Evolutionary conservation across 768 basidiomycete genomes (phyloP), one percentile per base, ranked within the genome.

Genomic region (Lentinula aciculospora): DNA sequence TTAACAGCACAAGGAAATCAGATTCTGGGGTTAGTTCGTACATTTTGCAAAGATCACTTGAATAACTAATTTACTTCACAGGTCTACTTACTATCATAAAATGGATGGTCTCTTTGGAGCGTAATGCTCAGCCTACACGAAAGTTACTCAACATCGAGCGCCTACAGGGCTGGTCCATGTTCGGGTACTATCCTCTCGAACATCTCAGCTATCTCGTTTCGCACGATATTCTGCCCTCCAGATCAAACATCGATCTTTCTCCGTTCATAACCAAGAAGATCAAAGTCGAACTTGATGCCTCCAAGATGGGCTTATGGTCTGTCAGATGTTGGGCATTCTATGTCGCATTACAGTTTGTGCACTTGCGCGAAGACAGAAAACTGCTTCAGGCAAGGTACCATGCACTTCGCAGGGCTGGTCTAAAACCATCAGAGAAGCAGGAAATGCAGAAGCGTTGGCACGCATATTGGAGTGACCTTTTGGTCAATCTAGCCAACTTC

Each of bases 281-380:
- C 47, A 65, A 63, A 5, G 66, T 89, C 40, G n/a, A 46, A 13
- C 46, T 57, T 4, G 72, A 85, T 57, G 60, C 78, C 7, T 71
- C 74, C 32, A 69, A 67, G 27, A 67, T 93, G 37, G 75, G 79
- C 3, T 63, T 86, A 53, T 90, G 87, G 88, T 92, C 90, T 13
- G 82, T 79, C 55, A 84, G 92, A 21, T 88, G 85, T 68, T 95
- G 92, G 93, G 86, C 85, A 1, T 68, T 81, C 23, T 94, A 94
- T 64, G 77, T 92, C 40, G 61, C 86, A 29, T 81, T 95, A 47
- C 92, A 91, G 57, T 84, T 92, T 61, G 80, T 78, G 4, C 89
- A 90, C 65, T 74, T 91, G 55, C 71, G 76, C 29, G 87, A 91
- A 66, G 88, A 92, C 64, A 76, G 79, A 60, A 80, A 80, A 61